Conservation (phyloP, 2,329 filamentous ascomycete species). For the Sphaerulina populicola region DNA sequence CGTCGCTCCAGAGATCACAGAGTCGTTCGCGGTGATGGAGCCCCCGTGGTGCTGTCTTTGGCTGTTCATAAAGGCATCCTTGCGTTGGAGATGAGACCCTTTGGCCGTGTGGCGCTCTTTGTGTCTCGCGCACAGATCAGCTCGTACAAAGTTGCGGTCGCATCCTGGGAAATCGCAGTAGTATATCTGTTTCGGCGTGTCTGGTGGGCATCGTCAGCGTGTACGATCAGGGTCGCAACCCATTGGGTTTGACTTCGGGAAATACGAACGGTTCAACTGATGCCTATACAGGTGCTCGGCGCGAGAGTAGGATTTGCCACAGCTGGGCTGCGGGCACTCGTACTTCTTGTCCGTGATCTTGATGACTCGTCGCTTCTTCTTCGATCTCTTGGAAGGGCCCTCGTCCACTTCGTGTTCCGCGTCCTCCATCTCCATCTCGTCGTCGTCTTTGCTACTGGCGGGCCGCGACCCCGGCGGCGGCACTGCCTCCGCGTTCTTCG, state of each 20-base stretch:
- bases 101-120: constrained; percentile 48
- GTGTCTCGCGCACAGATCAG: constrained; percentile 73
- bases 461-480: constrained; percentile 11
- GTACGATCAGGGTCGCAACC: not conserved
- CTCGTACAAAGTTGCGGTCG: constrained; percentile 80
- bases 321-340: constrained; percentile 69
- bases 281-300: constrained; percentile 95
- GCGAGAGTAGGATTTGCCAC: constrained; percentile 91
- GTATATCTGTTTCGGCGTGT: constrained; percentile 92
- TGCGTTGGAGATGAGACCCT: constrained; percentile 66
- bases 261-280: constrained; percentile 74
- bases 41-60: constrained; percentile 13
- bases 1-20: constrained; percentile 15
- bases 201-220: constrained; percentile 37
- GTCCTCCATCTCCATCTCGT: constrained; percentile 20
- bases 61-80: constrained; percentile 56
- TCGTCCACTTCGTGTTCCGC: constrained; percentile 25
- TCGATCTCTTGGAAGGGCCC: constrained; percentile 19
- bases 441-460: constrained; percentile 11
- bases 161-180: constrained; percentile 89
- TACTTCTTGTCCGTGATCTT: constrained; percentile 54
- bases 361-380: constrained; percentile 31
- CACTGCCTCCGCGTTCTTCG: constrained; percentile 6
- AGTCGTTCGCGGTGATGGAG: constrained; percentile 10
- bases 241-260: constrained; percentile 1